Evolutionary conservation across 2,329 filamentous ascomycete genomes (phyloP), one percentile per base, ranked within the genome.

Genomic region (Microdochium nivale): DNA sequence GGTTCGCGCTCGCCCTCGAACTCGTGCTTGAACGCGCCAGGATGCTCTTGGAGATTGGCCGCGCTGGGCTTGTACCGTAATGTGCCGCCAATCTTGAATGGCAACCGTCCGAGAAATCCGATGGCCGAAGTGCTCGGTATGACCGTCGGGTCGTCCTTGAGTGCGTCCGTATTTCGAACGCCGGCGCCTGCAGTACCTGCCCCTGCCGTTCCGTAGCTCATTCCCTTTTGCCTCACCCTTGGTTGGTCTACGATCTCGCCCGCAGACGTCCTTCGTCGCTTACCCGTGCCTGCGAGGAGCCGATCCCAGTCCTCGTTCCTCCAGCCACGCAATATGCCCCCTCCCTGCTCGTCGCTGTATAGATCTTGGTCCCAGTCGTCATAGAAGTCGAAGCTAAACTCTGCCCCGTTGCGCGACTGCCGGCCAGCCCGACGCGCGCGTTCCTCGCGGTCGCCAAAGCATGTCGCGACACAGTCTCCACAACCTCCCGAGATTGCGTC

Each of bases 341-440:
- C 78, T 32, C 73, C 74, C 49, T 80, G 78, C 27, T 64, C 62
- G 23, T 60, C 62, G 4, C 59, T 60, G 16, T 71, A 68, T 51
- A 77, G 73, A 48, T 81, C 78, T 51, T 79, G 76, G 55, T 96
- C 90, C 92, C 92, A 97, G 68, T 96, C 92, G 68, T 96, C 92
- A 72, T 97, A 97, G 67, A 97, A 97, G 67, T 96, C 92, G 65
- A 97, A 97, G 62, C 82, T 91, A 61, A 87, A 81, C 69, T 96
- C 91, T 25, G 90, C 87, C 49, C 83, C 70, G 2, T 81, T 82
- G 54, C 72, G 69, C 24, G 74, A 71, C 9, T 78, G 73, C 21
- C 79, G 78, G 46, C 86, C 80, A 47, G 75, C 70, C 52, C 88
- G 82, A 27, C 88, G 83, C 48, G 83, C 73, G 53, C 87, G 83